Evolutionary conservation across 2,329 filamentous ascomycete species (phyloP), one percentile per base, ranked within the genome.

Genomic region (Sclerotinia spermophila): DNA sequence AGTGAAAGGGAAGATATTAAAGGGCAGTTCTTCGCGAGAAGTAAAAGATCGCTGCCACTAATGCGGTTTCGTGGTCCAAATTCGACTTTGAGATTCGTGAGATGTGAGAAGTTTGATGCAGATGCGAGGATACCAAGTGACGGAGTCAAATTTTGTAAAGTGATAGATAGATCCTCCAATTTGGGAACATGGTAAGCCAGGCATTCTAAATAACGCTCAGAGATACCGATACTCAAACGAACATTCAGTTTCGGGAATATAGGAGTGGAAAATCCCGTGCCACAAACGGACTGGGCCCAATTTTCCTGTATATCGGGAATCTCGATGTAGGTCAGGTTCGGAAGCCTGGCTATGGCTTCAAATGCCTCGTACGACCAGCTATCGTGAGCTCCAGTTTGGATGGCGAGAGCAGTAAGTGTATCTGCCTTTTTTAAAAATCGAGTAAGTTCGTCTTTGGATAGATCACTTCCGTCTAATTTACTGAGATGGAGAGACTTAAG

Each of bases 351-450:
- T 38, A 40, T 53, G 24, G 33, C 45, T 66, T 53, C 45, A 17
- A 66, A 66, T 10, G 15, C 45, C n/a, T 66, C 45, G 62, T 53
- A 53, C 5, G 45, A 66, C 62, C 62, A 66, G 53, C 62, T 40
- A n/a, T 21, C n/a, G 24, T 66, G 5, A 30, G 27, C 10, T 10
- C 45, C 33, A 19, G 19, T 53, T n/a, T 35, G 33, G 17, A 66
- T 38, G 35, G 30, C 24, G 15, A 66, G 62, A 13, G 24, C 38
- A 2, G 24, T 40, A 13, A 53, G 62, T 5, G 33, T 2, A 66
- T 38, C 11, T 6, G 62, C 33, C 27, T 38, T 35, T 1, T 10
- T 24, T 17, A 40, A 30, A 53, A 66, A 66, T 30, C 33, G 45
- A 53, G 21, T 2, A 2, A 66, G 62, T 17, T 24, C 33, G 38